These are phyloP conservation scores for Ophiognomonia clavigignenti-juglandacearum DNA, from an alignment of 2,329 filamentous ascomycete genomes.

Conservation along the genomic window DNA sequence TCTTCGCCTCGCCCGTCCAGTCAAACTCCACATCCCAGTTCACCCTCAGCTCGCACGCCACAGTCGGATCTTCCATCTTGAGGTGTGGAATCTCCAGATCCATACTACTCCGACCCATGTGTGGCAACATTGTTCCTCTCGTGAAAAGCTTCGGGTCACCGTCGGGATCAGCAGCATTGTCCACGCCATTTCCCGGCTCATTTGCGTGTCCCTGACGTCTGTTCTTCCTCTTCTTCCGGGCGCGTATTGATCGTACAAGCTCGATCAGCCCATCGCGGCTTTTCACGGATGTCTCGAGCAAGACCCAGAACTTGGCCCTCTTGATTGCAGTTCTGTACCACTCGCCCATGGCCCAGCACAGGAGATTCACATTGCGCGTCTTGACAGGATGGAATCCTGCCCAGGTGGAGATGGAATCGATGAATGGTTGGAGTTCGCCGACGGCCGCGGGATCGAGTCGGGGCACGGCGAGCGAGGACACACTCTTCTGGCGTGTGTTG, in stretches of 20 bases:
- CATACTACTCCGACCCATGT: slow-evolving; percentile 48
- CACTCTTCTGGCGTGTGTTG: slow-evolving; percentile 44
- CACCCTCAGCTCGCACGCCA: slow-evolving; percentile 43
- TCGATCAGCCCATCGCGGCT: slow-evolving; percentile 27
- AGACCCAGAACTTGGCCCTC: slow-evolving; percentile 59
- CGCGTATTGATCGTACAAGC: slow-evolving; percentile 27
- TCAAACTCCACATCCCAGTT: slow-evolving; percentile 64
- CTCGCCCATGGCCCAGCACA: slow-evolving; percentile 64
- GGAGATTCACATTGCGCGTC: slow-evolving; percentile 51
- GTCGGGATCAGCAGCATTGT: slow-evolving; percentile 12
- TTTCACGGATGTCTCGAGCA: slow-evolving; percentile 43
- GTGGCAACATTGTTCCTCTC: slow-evolving; percentile 43
- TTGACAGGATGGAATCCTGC: slow-evolving; percentile 33
- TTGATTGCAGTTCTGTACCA: slow-evolving; percentile 59
- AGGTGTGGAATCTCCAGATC: slow-evolving; percentile 44
- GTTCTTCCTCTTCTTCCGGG: slow-evolving; percentile 19
- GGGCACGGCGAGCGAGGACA: slow-evolving; percentile 49
- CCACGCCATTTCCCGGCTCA: slow-evolving; percentile 17
- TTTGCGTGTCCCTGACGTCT: slow-evolving; percentile 8
- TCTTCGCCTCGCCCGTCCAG: slow-evolving; percentile 68
- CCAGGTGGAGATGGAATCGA: slow-evolving; percentile 35
- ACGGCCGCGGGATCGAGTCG: slow-evolving; percentile 54
- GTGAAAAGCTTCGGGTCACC: slow-evolving; percentile 20
- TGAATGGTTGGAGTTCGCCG: slow-evolving; percentile 51
- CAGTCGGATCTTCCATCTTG: slow-evolving; percentile 24